Evolutionary conservation across 2,329 filamentous ascomycete species (phyloP), one percentile per base, ranked within the genome.

Genomic region (Truncatella angustata): DNA sequence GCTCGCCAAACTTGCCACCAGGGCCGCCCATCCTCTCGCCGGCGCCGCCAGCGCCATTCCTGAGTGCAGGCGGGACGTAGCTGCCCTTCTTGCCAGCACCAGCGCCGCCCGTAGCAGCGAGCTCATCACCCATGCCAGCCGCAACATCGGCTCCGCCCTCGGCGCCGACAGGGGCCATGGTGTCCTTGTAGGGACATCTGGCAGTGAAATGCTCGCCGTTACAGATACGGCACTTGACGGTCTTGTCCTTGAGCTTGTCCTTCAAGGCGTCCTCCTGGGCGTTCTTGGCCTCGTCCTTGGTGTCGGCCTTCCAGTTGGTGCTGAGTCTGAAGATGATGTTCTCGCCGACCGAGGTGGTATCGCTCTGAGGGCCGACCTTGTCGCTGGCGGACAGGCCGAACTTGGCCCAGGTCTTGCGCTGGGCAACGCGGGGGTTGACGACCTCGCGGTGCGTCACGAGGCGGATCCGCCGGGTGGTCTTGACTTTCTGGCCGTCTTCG

Each of bases 211-310:
- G 94, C 80, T 99, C 94, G 70, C 93, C 94, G 70, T 87, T 90
- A 79, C 94, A 99, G 71, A 99, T 97, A 82, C 94, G 89, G 76
- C 94, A 99, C 84, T 97, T 97, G 81, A 99, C 95, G 80, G 97
- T 95, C 85, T 97, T 96, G 79, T 97, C 92, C 84, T 94, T 96
- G 67, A 97, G 81, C 77, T 90, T 87, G 69, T 87, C 84, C 77
- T 89, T 89, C 76, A 88, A 82, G 65, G 80, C 80, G 74, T 88
- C 84, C 65, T 87, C 85, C 72, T 90, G 88, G 66, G 81, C 75
- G 65, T 86, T 84, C 68, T 85, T 83, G 75, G 84, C 82, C 76
- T 93, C 89, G 70, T 88, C 88, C 75, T 90, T 90, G 70, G 88
- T 87, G 61, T 90, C 90, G 67, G 89, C 86, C 79, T 92, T 93